Conservation (phyloP, 371 early-diverging fungal genomes). For the Zychaea mexicana region DNA sequence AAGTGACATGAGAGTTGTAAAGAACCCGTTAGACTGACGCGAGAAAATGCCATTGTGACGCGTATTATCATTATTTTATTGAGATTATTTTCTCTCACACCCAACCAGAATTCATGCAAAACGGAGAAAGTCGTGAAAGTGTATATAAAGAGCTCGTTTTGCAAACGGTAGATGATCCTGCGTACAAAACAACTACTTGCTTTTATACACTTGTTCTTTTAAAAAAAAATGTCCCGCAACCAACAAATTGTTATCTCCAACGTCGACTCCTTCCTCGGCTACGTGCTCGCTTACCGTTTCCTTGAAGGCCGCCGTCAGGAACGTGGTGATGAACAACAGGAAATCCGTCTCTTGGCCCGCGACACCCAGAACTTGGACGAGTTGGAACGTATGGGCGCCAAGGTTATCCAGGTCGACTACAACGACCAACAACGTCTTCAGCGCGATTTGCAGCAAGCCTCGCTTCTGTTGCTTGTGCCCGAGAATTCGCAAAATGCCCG, state of each 20-base stretch:
- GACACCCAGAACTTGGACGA: slow-evolving; percentile 21
- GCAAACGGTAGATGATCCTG: no score
- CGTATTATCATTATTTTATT: no score
- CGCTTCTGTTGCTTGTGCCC: slow-evolving; percentile 25
- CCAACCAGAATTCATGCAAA: slow-evolving; percentile 5
- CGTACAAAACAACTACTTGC: no score
- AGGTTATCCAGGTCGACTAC: slow-evolving; percentile 34
- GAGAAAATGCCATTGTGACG: background rate
- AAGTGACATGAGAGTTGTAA: slow-evolving; percentile 50
- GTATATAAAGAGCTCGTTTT: background rate
- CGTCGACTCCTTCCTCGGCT: slow-evolving; percentile 39
- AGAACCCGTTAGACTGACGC: background rate
- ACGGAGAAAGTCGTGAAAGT: slow-evolving; percentile 1
- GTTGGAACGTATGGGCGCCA: slow-evolving; percentile 31
- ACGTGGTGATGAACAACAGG: background rate
- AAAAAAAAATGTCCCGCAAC: slow-evolving; percentile 18
- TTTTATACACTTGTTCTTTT: no score
- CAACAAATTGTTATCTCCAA: slow-evolving; percentile 33
- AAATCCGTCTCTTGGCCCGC: slow-evolving; percentile 38
- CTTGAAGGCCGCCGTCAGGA: slow-evolving; percentile 16
- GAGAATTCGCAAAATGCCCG: slow-evolving; percentile 28
- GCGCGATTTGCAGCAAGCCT: slow-evolving; percentile 20
- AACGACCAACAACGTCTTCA: slow-evolving; percentile 24
- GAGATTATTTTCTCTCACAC: no score
- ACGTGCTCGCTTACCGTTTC: slow-evolving; percentile 32